Base-by-base conservation (phyloP, 1,139 yeast species). In the Wickerhamomyces sp. region DNA sequence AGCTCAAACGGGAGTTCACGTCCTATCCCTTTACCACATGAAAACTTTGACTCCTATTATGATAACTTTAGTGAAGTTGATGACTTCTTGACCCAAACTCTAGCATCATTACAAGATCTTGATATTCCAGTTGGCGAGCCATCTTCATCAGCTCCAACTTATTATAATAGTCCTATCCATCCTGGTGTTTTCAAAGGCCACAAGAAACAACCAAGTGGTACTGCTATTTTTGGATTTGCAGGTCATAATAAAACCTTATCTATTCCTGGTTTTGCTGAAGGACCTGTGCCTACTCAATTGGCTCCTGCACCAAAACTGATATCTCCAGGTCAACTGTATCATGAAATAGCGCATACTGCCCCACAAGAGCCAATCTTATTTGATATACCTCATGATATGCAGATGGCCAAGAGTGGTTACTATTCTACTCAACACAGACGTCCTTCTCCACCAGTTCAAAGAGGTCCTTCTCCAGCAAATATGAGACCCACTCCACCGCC, bases 191-290 rank as follows among this genome's bases (percentile, higher is more conserved):
- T 34, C 1, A 54, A 36, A 41, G 54, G 56, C 15, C 71, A 67
- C 51, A 60, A 61, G 47, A 63, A 68, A 42, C 64, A 64, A 10
- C 61, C 64, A 27, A 77, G 83, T 63, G 86, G 85, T 9, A 79
- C 86, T 1, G 84, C 84, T 8, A 80, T 79, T 35, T 80, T 80
- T 59, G 86, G 86, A 0, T 79, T 75, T 53, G 64, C 70, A 3
- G 76, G 73, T 43, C 85, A 80, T 58, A 76, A 71, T 51, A 69
- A 76, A 44, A 79, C 73, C 31, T 59, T 79, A 8, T 57, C 62
- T 0, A 56, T 58, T 29, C 57, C 59, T 15, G 54, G 54, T 9
- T 29, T 41, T 2, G 41, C 51, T 27, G 43, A 27, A 14, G 29
- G 34, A 33, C 27, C 29, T 11, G 38, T 39, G n/a, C 30, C 30